A percentile compares a stretch with the other conserved stretches of the same genome.
Conservation (phyloP, 202 grass and related monocot species). For the Setaria italica region DNA sequence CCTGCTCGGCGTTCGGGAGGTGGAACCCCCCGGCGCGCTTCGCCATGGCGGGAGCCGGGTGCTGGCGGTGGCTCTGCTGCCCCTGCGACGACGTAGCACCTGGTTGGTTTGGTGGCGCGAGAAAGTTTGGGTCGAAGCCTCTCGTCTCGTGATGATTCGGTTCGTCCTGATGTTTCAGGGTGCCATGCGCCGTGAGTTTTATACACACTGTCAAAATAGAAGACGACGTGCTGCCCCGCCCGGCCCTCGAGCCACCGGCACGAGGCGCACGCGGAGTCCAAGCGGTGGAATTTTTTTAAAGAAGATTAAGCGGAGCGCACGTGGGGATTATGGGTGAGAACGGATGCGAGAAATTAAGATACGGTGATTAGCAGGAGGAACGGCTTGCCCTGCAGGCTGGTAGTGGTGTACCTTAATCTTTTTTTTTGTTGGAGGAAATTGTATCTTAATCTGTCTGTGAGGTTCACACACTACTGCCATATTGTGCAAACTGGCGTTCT, state of each 20-base stretch:
- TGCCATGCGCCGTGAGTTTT: not conserved
- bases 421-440: no score
- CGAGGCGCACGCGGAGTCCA: constrained; percentile 35
- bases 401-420: no score
- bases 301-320: not conserved
- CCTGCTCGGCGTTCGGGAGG: constrained; percentile 58
- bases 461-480: not conserved
- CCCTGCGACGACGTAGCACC: not conserved
- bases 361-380: not conserved
- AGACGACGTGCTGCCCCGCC: not conserved
- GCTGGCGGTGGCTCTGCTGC: not conserved
- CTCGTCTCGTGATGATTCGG: not conserved
- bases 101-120: not conserved
- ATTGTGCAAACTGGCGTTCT: not conserved
- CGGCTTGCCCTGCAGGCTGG: not conserved
- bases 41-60: constrained; percentile 46
- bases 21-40: constrained; percentile 49
- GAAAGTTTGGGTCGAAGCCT: not conserved
- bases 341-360: not conserved
- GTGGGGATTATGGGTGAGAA: constrained; percentile 12
- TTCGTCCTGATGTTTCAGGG: constrained; percentile 31
- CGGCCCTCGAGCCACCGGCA: not conserved
- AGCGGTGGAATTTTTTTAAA: not conserved
- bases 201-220: not conserved
- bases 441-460: not conserved